Percentiles rank a stretch among this genome's conserved stretches.
phyloP scores from a whole-genome alignment of 2,329 filamentous ascomycete genomes.

The Aspergillus transmontanensis region DNA sequence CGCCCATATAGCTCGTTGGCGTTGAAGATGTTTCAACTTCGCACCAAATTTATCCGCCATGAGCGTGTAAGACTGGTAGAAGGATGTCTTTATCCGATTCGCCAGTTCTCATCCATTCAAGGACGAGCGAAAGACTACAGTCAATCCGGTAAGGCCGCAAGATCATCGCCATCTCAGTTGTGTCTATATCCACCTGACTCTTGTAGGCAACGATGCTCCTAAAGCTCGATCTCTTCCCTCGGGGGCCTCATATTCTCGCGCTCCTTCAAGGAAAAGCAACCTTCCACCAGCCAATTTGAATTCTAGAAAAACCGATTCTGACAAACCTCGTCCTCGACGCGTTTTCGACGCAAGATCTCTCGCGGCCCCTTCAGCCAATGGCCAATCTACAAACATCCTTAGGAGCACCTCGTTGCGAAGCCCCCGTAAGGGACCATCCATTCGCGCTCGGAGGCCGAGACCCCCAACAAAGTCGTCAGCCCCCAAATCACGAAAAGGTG shows the following conservation, averaged over 20 bases:
- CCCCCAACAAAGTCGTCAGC: constrained; percentile 13
- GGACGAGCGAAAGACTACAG: constrained; percentile 17
- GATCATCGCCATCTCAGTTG: background rate
- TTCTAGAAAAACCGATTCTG: constrained; percentile 19
- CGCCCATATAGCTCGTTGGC: background rate
- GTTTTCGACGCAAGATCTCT: constrained; percentile 42
- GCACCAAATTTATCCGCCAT: constrained; percentile 11
- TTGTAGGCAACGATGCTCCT: background rate
- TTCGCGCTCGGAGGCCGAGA: constrained; percentile 25
- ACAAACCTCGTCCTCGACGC: constrained; percentile 28
- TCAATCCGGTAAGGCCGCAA: constrained; percentile 26
- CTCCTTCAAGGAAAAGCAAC: constrained; percentile 12
- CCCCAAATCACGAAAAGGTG: constrained; percentile 18
- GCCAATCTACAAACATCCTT: constrained; percentile 33
- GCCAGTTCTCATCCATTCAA: constrained; percentile 31
- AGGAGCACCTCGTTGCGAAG: constrained; percentile 30
- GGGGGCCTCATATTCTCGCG: background rate
- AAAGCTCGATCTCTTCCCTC: background rate
- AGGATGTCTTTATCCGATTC: constrained; percentile 18
- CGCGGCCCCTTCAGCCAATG: constrained; percentile 31
- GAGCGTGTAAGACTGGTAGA: constrained; percentile 18
- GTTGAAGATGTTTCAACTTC: constrained; percentile 32
- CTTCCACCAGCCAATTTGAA: constrained; percentile 23
- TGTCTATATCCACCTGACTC: background rate
- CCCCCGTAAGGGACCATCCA: constrained; percentile 21